Evolutionary conservation across 2,329 filamentous ascomycete genomes (phyloP).

Genomic region (Fusarium floridanum): DNA sequence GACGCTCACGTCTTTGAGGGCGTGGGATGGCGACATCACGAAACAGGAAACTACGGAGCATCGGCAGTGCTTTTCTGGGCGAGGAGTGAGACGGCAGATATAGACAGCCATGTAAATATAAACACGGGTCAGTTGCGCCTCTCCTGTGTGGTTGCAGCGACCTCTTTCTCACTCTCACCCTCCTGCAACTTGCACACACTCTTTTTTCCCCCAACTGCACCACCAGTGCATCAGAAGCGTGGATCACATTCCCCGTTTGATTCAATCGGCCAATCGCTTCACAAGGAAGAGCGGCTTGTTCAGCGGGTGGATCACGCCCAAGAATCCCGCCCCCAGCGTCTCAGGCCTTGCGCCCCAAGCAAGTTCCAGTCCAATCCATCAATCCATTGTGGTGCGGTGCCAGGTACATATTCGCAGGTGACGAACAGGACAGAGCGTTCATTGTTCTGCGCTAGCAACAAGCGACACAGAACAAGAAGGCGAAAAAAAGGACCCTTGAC

Average conservation of each 20-base stretch:
- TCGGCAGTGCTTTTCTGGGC: background rate
- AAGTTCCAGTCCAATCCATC: constrained; percentile 17
- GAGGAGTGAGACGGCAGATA: constrained; percentile 3
- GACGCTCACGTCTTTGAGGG: constrained; percentile 35
- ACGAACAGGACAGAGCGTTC: background rate
- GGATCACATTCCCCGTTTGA: background rate
- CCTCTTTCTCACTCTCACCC: constrained; percentile 10
- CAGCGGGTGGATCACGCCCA: constrained; percentile 19
- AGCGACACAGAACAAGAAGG: background rate
- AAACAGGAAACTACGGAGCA: constrained; percentile 12
- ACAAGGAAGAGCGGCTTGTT: constrained; percentile 1
- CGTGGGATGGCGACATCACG: constrained; percentile 36
- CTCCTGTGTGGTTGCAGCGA: constrained; percentile 13
- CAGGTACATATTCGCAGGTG: background rate
- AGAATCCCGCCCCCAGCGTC: constrained; percentile 19
- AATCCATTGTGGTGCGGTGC: background rate
- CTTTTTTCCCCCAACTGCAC: background rate
- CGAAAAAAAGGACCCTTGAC: constrained; percentile 5
- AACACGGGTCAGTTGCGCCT: constrained; percentile 23
- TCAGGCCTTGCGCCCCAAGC: constrained; percentile 24
- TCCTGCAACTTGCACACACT: constrained; percentile 2
- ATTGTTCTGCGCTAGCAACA: constrained; percentile 8
- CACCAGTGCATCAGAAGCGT: constrained; percentile 3
- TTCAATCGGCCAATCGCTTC: constrained; percentile 17
- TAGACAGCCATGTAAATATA: constrained; percentile 14